Evolutionary conservation across 108 stramenopile species (phyloP).

Genomic region (Skeletonema tropicum): DNA sequence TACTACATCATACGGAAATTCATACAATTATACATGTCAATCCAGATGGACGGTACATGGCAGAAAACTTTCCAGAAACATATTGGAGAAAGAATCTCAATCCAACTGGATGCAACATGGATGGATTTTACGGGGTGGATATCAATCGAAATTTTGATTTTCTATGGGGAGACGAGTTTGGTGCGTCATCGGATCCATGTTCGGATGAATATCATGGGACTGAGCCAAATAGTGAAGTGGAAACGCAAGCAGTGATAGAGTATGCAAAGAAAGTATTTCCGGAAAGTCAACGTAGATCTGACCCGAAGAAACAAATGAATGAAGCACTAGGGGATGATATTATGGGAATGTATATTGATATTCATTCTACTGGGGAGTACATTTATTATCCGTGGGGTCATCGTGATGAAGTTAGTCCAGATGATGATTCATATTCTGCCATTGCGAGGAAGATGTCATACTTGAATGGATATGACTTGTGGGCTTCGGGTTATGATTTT

Average conservation of each 20-base stretch:
- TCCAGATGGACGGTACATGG: constrained; percentile 43
- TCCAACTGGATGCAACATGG: not conserved
- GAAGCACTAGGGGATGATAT: constrained; percentile 30
- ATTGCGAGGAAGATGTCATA: constrained; percentile 43
- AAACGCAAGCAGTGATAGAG: constrained; percentile 49
- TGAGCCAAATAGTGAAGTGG: constrained; percentile 52
- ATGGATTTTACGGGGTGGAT: constrained; percentile 38
- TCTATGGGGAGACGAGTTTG: constrained; percentile 52
- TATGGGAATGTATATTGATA: constrained; percentile 56
- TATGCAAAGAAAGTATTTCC: constrained; percentile 53
- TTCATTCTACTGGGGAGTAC: constrained; percentile 50
- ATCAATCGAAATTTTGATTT: constrained; percentile 66
- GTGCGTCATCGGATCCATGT: constrained; percentile 47
- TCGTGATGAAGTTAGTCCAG: constrained; percentile 23
- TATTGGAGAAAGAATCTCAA: constrained; percentile 46
- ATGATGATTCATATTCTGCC: constrained; percentile 31
- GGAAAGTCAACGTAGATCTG: constrained; percentile 38
- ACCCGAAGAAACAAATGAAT: constrained; percentile 22
- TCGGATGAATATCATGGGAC: constrained; percentile 39
- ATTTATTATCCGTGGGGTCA: constrained; percentile 61
- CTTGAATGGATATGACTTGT: constrained; percentile 25
- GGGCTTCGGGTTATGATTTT: constrained; percentile 35
- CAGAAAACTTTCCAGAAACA: not conserved
- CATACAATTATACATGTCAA: constrained; percentile 40
- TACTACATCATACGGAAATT: constrained; percentile 42